Evolutionary conservation across 257 asterid species (phyloP).

Genomic region (Solanum appendiculatum): DNA sequence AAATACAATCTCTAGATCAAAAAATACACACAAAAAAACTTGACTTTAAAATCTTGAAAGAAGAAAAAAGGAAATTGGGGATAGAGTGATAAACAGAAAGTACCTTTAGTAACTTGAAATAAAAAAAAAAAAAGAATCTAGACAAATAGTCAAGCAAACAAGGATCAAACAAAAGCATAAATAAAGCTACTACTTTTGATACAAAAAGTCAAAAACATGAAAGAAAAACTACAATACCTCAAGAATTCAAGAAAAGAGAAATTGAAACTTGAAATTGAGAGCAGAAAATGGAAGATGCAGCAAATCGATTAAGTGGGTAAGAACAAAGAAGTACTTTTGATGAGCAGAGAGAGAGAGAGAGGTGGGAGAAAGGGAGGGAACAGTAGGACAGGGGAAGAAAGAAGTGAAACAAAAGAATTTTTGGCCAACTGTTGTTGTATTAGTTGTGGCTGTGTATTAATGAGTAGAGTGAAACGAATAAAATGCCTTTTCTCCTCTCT

Average conservation of each 20-base stretch:
- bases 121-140: neutral
- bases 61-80: neutral
- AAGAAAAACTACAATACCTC: constrained; percentile 21
- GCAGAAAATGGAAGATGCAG: neutral
- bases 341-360: neutral
- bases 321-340: constrained; percentile 7
- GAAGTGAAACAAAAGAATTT: neutral
- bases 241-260: neutral
- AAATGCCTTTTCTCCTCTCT: neutral
- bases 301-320: constrained; percentile 2
- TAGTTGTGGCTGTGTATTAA: constrained; percentile 14
- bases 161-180: neutral
- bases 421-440: constrained; percentile 10
- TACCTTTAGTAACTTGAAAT: neutral
- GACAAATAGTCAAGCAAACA: neutral
- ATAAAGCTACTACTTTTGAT: neutral
- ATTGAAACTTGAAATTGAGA: neutral
- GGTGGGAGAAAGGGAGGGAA: neutral
- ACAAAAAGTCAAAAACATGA: neutral
- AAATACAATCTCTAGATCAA: neutral
- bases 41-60: neutral
- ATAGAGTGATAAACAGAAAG: neutral
- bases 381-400: neutral
- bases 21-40: neutral
- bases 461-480: constrained; percentile 9